These are phyloP conservation scores for Talaromyces sp. DNA, from an alignment of 2,329 filamentous ascomycete species.

Conservation along the genomic window DNA sequence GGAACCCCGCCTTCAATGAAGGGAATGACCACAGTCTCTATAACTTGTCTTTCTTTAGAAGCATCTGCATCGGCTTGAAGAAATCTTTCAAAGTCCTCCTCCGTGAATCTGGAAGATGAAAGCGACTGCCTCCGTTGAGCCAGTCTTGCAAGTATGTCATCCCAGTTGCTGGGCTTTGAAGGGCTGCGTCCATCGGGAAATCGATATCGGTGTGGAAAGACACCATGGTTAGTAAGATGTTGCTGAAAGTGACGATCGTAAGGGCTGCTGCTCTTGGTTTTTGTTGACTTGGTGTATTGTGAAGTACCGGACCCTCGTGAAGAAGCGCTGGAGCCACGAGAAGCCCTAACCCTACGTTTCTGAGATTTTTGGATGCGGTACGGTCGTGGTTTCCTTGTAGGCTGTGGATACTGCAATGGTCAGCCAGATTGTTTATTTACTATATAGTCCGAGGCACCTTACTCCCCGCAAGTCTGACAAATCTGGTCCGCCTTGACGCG, in stretches of 20 bases:
- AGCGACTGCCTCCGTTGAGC: neutral
- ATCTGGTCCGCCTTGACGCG: conserved; percentile 6
- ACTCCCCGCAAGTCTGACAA: conserved; percentile 7
- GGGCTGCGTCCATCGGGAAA: neutral
- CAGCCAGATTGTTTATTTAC: neutral
- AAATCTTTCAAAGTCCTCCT: conserved; percentile 6
- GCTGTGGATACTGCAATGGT: conserved; percentile 6
- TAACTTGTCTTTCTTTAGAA: neutral
- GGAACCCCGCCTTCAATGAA: neutral
- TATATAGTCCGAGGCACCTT: neutral
- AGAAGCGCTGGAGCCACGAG: too few species aligned
- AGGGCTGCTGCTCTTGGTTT: neutral
- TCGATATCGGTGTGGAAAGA: neutral
- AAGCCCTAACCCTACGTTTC: neutral
- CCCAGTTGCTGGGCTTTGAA: neutral
- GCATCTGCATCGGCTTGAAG: neutral
- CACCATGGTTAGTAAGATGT: neutral
- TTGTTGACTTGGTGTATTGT: neutral
- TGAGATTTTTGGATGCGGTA: neutral
- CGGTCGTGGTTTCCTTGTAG: neutral
- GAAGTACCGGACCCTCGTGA: neutral
- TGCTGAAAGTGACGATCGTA: conserved; percentile 4
- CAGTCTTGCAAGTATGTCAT: neutral
- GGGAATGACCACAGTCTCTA: neutral
- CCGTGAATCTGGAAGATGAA: neutral